Evolutionary conservation across 176 grass and related monocot species (phyloP).

Genomic region (Oryza longistaminata): DNA sequence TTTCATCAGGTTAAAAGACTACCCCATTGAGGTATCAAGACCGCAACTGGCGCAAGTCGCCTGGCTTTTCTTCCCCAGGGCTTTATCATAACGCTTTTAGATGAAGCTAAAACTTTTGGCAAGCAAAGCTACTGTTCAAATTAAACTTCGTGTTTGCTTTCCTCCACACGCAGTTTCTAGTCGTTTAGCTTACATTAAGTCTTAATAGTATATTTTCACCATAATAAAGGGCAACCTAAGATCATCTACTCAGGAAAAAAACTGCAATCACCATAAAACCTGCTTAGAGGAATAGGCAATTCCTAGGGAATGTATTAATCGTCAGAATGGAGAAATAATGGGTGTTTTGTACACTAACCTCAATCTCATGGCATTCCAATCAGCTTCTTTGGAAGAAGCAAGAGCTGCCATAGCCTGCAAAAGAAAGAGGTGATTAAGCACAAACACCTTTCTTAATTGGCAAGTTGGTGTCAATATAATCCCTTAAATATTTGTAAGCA

Average conservation of each 20-base stretch:
- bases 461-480: neutral
- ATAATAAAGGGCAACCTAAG: neutral
- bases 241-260: neutral
- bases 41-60: neutral
- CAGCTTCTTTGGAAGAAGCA: constrained; percentile 90
- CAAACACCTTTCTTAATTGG: neutral
- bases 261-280: neutral
- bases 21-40: constrained; percentile 3
- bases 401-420: constrained; percentile 97
- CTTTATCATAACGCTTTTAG: neutral
- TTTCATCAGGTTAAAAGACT: constrained; percentile 1
- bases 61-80: neutral
- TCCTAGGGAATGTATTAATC: neutral
- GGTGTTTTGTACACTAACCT: constrained; percentile 52
- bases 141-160: neutral
- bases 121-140: neutral
- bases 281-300: neutral
- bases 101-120: neutral
- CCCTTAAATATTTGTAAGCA: neutral
- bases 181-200: neutral
- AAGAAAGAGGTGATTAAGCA: constrained; percentile 12
- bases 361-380: constrained; percentile 81
- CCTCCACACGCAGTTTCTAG: neutral
- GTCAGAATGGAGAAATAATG: neutral
- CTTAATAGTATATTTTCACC: neutral